Conservation (phyloP, 139 green algal species). For the Chlorella ohadii region DNA sequence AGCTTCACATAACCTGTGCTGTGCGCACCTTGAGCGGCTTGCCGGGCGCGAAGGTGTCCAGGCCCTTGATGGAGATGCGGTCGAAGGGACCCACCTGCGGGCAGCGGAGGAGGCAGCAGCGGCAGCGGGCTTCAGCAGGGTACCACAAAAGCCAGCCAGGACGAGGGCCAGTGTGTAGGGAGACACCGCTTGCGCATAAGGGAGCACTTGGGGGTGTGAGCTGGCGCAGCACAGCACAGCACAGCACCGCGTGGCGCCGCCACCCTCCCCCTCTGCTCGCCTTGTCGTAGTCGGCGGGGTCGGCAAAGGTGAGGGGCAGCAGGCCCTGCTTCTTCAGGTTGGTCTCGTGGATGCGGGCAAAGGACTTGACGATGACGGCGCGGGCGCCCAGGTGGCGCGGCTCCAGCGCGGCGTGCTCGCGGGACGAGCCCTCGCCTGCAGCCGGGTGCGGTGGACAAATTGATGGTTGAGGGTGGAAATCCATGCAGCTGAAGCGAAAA, state of each 20-base stretch:
- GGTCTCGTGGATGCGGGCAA: conserved; percentile 97
- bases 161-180: too few species aligned
- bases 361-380: conserved; percentile 94
- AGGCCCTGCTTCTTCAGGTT: conserved; percentile 98
- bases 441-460: too few species aligned
- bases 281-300: conserved; percentile 96
- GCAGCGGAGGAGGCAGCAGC: background rate
- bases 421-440: conserved; percentile 78
- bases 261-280: conserved; percentile 33
- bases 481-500: too few species aligned
- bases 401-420: conserved; percentile 96
- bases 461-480: too few species aligned
- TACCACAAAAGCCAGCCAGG: too few species aligned
- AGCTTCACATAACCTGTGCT: too few species aligned
- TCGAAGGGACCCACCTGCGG: conserved; percentile 66
- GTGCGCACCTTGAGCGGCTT: conserved; percentile 66
- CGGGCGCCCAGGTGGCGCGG: conserved; percentile 90
- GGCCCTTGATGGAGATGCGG: conserved; percentile 83
- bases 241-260: background rate
- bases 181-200: too few species aligned
- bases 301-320: conserved; percentile 87
- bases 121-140: too few species aligned
- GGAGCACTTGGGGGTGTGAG: too few species aligned
- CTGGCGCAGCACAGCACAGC: too few species aligned
- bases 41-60: conserved; percentile 84